A percentile compares a stretch with the other conserved stretches of the same genome.
Evolutionary conservation across 1,284 basidiomycete genomes (phyloP).

Genomic region (Apiotrichum gracile): DNA sequence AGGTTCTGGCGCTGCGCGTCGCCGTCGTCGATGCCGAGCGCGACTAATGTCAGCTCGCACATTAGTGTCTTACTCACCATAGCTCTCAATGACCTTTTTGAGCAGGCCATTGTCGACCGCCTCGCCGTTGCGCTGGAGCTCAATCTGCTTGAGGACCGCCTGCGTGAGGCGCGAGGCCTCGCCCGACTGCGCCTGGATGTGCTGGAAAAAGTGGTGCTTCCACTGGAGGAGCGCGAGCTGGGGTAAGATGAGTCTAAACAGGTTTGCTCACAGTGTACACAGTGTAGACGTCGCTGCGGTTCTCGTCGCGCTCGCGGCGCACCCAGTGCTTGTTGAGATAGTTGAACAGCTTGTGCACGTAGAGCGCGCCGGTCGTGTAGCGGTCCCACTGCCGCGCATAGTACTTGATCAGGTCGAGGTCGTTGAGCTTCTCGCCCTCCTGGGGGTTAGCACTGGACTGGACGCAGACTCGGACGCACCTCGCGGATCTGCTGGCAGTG

Average conservation of each 20-base stretch:
- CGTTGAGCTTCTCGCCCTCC: conserved; percentile 73
- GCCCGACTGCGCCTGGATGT: conserved; percentile 59
- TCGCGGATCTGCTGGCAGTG: conserved; percentile 67
- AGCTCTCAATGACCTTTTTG: conserved; percentile 94
- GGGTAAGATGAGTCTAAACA: background rate
- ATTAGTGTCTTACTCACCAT: conserved; percentile 48
- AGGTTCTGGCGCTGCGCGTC: conserved; percentile 57
- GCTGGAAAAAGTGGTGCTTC: conserved; percentile 85
- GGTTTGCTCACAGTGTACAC: conserved; percentile 78
- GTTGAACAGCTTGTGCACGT: conserved; percentile 90
- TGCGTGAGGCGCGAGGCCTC: conserved; percentile 74
- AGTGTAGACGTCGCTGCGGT: conserved; percentile 87
- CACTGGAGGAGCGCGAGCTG: conserved; percentile 93
- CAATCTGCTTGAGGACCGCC: conserved; percentile 82
- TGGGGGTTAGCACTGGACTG: conserved; percentile 36
- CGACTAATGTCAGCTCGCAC: conserved; percentile 53
- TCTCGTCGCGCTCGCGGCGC: conserved; percentile 96
- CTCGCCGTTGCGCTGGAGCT: conserved; percentile 91
- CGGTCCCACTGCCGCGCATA: conserved; percentile 93
- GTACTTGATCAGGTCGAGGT: conserved; percentile 81
- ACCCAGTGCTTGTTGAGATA: conserved; percentile 99
- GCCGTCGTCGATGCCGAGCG: conserved; percentile 84
- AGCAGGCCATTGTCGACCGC: conserved; percentile 86
- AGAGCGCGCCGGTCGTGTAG: conserved; percentile 93
- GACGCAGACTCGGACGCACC: conserved; percentile 48